Conservation (phyloP, 495 filamentous ascomycete genomes). For the Friedmanniomyces simplex region DNA sequence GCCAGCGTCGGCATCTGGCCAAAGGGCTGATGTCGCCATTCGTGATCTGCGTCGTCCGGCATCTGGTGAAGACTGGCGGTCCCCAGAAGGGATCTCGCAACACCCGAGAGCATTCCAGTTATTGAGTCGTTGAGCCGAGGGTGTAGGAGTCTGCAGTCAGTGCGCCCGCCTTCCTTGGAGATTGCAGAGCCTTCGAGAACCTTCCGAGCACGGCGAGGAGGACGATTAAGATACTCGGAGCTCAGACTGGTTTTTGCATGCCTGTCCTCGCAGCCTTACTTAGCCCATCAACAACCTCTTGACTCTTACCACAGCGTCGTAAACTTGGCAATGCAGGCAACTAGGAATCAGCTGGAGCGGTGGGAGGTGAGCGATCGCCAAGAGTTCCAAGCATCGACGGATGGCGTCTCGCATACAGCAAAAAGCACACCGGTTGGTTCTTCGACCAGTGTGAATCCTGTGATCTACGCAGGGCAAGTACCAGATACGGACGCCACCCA, state of each 20-base stretch:
- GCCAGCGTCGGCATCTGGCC: constrained; percentile 1
- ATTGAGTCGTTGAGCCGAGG: background rate
- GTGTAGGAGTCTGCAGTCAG: background rate
- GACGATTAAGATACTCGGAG: background rate
- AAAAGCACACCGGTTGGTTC: too few relatives aligned
- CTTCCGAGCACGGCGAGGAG: background rate
- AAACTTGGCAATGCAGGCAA: background rate
- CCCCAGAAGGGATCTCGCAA: background rate
- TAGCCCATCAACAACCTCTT: background rate
- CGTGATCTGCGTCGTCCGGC: background rate
- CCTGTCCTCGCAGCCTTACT: background rate
- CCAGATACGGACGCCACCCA: too few relatives aligned
- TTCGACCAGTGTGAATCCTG: too few relatives aligned
- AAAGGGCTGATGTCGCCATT: background rate
- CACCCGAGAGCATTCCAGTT: background rate
- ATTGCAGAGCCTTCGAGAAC: background rate
- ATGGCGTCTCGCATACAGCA: too few relatives aligned
- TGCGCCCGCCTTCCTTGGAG: background rate
- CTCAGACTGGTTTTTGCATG: background rate
- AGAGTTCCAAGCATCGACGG: too few relatives aligned
- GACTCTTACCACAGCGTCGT: background rate
- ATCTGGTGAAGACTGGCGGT: background rate
- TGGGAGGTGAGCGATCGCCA: background rate
- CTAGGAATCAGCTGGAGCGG: background rate
- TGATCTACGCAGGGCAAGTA: too few relatives aligned